A percentile compares a stretch with the other conserved stretches of the same genome.
These are phyloP conservation scores for Ustilago trichophora DNA, from an alignment of 1,284 basidiomycete species.

Conservation along the genomic window DNA sequence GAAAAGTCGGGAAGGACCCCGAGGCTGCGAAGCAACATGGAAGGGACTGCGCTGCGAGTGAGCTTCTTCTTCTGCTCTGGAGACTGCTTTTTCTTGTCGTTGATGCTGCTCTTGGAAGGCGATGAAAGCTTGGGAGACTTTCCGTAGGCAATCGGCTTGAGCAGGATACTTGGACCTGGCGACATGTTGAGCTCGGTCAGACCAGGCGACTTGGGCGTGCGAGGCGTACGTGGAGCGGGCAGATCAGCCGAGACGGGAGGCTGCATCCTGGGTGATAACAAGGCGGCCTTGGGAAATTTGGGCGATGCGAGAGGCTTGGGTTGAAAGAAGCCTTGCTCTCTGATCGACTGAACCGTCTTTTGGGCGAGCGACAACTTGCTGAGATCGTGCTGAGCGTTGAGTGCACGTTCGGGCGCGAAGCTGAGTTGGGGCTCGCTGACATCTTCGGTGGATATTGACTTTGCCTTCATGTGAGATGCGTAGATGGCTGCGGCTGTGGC, in stretches of 20 bases:
- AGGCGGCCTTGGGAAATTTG: conserved; percentile 31
- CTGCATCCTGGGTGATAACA: conserved; percentile 40
- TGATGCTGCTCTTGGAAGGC: conserved; percentile 5
- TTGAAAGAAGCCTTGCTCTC: conserved; percentile 17
- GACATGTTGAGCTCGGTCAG: conserved; percentile 43
- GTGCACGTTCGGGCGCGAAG: conserved; percentile 32
- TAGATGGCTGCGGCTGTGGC: conserved; percentile 24
- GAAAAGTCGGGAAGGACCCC: conserved; percentile 33
- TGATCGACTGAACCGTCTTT: conserved; percentile 20
- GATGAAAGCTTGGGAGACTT: conserved; percentile 27
- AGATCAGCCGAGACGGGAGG: conserved; percentile 13
- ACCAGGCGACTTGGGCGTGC: conserved; percentile 33
- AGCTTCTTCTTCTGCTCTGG: conserved; percentile 35
- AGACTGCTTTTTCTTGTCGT: conserved; percentile 5
- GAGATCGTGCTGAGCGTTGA: conserved; percentile 22
- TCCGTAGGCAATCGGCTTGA: conserved; percentile 36
- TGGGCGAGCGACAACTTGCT: conserved; percentile 31
- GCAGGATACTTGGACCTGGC: conserved; percentile 42
- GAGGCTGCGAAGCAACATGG: conserved; percentile 47
- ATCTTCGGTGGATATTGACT: conserved; percentile 35
- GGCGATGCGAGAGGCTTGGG: conserved; percentile 18
- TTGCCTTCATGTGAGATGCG: conserved; percentile 22
- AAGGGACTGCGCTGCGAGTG: conserved; percentile 39
- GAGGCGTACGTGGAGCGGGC: conserved; percentile 11
- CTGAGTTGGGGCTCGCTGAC: conserved; percentile 30